Evolutionary conservation across 768 basidiomycete species (phyloP).

Genomic region (Trametes meyenii): DNA sequence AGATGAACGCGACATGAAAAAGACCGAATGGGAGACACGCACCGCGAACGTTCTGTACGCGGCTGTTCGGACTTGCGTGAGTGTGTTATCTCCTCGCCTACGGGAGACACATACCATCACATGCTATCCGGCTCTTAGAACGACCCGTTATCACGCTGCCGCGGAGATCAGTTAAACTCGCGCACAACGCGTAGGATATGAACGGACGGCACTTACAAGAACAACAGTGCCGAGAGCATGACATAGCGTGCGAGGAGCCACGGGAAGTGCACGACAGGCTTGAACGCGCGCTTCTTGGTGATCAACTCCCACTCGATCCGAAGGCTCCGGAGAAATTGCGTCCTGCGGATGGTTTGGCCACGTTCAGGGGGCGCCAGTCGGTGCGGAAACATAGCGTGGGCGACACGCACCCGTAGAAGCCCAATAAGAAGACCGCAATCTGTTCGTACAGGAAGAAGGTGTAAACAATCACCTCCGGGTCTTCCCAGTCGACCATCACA

Average conservation of each 20-base stretch:
- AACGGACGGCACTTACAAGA: conserved; percentile 6
- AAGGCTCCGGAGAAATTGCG: conserved; percentile 8
- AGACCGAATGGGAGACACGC: background rate
- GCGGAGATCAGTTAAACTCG: too few species aligned
- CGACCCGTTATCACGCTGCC: conserved; percentile 2
- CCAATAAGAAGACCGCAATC: conserved; percentile 20
- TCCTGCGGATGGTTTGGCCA: background rate
- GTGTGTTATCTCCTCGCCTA: too few species aligned
- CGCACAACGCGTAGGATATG: background rate
- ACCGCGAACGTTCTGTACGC: conserved; percentile 9
- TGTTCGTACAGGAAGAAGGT: conserved; percentile 13
- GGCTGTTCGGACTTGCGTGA: background rate
- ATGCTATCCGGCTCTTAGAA: background rate
- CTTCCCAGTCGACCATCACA: conserved; percentile 21
- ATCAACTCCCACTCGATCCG: conserved; percentile 15
- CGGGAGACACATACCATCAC: conserved; percentile 7
- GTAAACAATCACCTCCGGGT: conserved; percentile 7
- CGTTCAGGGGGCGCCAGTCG: background rate
- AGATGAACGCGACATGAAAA: background rate
- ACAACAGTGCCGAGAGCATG: conserved; percentile 6
- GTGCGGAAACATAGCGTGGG: background rate
- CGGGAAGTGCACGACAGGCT: conserved; percentile 6
- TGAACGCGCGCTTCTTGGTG: conserved; percentile 9
- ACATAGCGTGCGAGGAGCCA: conserved; percentile 18
- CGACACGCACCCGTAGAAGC: conserved; percentile 19